Evolutionary conservation across 202 grass and related monocot genomes (phyloP).

Genomic region (Miscanthus sacchariflorus): DNA sequence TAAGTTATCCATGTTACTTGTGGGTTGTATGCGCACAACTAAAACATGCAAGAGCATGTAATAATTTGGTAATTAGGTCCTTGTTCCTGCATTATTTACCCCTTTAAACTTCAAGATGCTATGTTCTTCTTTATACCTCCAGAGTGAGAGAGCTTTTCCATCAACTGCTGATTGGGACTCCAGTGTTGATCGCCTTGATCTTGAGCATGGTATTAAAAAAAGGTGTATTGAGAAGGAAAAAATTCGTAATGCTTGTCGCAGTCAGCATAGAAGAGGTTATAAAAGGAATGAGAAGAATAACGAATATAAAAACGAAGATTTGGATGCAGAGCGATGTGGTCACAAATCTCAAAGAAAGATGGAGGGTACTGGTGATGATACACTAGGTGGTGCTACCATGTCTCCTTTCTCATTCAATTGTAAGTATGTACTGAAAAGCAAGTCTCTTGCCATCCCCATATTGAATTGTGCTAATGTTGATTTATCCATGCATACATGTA

Average conservation of each 20-base stretch:
- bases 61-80: not conserved
- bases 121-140: conserved; percentile 31
- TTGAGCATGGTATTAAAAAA: conserved; percentile 78
- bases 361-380: conserved; percentile 62
- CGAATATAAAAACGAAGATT: conserved; percentile 72
- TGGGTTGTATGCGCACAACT: conserved; percentile 2
- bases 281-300: conserved; percentile 84
- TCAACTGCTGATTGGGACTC: conserved; percentile 67
- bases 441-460: conserved; percentile 43
- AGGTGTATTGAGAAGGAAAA: conserved; percentile 78
- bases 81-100: conserved; percentile 36
- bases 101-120: not conserved
- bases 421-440: conserved; percentile 88
- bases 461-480: not conserved
- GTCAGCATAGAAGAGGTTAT: conserved; percentile 63
- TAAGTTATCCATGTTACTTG: not conserved
- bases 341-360: conserved; percentile 63
- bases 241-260: conserved; percentile 52
- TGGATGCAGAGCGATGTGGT: conserved; percentile 58
- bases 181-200: conserved; percentile 83
- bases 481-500: not conserved
- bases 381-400: conserved; percentile 55
- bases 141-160: conserved; percentile 74
- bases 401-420: conserved; percentile 86
- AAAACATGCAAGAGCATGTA: not conserved